Base-by-base conservation (phyloP, 202 grass and related monocot species). In the Carex sylvatica region DNA sequence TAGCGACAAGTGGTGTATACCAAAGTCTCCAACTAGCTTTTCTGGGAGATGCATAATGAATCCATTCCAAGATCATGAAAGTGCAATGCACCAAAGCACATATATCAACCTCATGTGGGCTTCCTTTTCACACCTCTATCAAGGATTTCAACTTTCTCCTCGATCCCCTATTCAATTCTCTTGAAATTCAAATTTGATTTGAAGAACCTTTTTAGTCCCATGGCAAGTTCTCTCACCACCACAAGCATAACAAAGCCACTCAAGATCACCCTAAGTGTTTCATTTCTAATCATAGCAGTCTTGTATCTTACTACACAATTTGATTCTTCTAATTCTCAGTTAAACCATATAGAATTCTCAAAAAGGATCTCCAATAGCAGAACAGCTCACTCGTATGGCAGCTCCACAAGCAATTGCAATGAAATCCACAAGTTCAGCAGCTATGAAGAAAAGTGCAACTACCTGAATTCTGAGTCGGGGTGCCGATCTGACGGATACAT, bases 401-500 rank as follows among this genome's bases (percentile, higher is more conserved):
- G 33, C 38, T 54, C 51, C 46, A 22, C 20, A 73, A 44, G 36
- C 1, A 47, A 71, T 35, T 91, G 89, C 81, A 66, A 71, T 9
- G 86, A 40, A 67, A 60, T 96, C 26, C 73, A 80, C 22, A 5
- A 31, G 12, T 79, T 96, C 80, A 82, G 33, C 15, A 86, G 79
- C 51, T 9, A 82, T 12, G 60, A n/a, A 2, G 49, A 88, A n/a
- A 77, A 85, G 56, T 97, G 91, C 85, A 24, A 55, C 54, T 93
- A 89, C 67, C 58, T 97, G 44, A 19, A 70, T n/a, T 47, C 61
- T 7, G 83, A 74, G 12, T 3, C 4, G 14, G 78, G 31, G 23
- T 97, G 93, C 85, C 42, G 62, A 38, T 87, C 93, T 59, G 40
- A 52, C 0, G 89, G 87, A 15, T 93, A 91, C 81, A 84, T 93